Evolutionary conservation across 148 eudicot genomes (phyloP).

Genomic region (Diospyros kaki): DNA sequence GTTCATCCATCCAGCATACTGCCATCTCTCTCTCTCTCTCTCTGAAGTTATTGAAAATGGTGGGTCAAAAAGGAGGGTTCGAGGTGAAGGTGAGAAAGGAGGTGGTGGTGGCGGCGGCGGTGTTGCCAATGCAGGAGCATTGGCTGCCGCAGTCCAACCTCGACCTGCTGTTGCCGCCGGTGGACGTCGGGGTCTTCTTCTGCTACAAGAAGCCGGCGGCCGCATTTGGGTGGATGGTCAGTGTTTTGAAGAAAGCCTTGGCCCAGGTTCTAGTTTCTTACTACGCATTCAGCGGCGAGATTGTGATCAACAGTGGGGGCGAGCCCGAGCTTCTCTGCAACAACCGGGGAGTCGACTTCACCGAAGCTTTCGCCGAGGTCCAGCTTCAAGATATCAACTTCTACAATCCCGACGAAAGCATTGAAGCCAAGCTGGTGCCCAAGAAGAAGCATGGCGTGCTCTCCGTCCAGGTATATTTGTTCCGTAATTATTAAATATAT

Average conservation of each 20-base stretch:
- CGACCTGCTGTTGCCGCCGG: no score
- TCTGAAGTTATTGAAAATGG: no score
- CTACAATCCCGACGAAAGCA: constrained; percentile 31
- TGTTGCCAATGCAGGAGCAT: no score
- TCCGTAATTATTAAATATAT: not conserved
- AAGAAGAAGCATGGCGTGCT: constrained; percentile 40
- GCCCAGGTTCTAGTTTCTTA: constrained; percentile 38
- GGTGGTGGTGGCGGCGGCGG: no score
- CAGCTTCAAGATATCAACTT: constrained; percentile 35
- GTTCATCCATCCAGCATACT: no score
- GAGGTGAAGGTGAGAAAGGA: no score
- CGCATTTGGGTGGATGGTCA: constrained; percentile 17
- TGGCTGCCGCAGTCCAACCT: no score
- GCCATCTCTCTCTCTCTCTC: no score
- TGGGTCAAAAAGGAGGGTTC: no score
- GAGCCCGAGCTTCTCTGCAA: constrained; percentile 61
- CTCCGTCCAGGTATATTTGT: constrained; percentile 42
- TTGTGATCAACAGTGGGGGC: constrained; percentile 33
- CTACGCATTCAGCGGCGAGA: constrained; percentile 46
- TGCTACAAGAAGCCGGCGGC: constrained; percentile 32
- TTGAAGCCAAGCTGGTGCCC: constrained; percentile 51
- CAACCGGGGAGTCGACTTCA: constrained; percentile 57
- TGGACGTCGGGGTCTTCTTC: constrained; percentile 13
- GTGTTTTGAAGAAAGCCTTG: constrained; percentile 38
- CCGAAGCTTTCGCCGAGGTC: constrained; percentile 41